Evolutionary conservation across 139 green algal genomes (phyloP), one percentile per base, ranked within the genome.

Genomic region (Picochlorum sp.): DNA sequence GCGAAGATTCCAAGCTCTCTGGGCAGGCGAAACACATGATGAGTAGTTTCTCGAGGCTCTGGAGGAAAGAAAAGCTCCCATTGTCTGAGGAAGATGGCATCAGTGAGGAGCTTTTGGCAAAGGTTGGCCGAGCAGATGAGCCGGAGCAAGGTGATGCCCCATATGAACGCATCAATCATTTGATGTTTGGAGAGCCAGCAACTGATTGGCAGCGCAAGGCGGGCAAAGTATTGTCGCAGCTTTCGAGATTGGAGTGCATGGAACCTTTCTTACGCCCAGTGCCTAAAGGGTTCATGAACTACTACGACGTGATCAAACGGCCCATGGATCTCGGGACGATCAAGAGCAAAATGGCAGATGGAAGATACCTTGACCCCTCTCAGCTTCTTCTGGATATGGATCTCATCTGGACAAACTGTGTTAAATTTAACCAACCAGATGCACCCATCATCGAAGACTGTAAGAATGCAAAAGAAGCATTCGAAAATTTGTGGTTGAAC

Each of bases 291-390:
- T 65, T 71, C 24, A 23, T 41, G 15, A 37, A 66, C 26, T 77
- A 75, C 51, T 41, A 69, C 24, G 66, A 75, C 21, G 59, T 70
- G 11, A 70, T 75, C 24, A 37, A 62, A 20, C 45, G 59, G n/a
- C 76, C 76, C 41, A 76, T 79, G 73, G 76, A 79, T 61, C 63
- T 83, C 49, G 67, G 67, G 41, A 70, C 71, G 3, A 71, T 83
- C 45, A 44, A 45, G 20, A 26, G 26, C 37, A 63, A 67, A 44
- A 65, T 81, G 21, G 15, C 38, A 23, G 20, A 34, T 6, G 51
- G 58, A 7, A 20, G 34, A 18, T 80, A 80, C 49, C 6, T 41
- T 49, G 24, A 50, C 11, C 68, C 61, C 18, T 49, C 24, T 28
- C 45, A 59, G 37, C 8, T 70, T 18, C 21, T 45, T 34, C 51